Conservation (phyloP, 2,329 filamentous ascomycete species). For the Mycogone perniciosa region DNA sequence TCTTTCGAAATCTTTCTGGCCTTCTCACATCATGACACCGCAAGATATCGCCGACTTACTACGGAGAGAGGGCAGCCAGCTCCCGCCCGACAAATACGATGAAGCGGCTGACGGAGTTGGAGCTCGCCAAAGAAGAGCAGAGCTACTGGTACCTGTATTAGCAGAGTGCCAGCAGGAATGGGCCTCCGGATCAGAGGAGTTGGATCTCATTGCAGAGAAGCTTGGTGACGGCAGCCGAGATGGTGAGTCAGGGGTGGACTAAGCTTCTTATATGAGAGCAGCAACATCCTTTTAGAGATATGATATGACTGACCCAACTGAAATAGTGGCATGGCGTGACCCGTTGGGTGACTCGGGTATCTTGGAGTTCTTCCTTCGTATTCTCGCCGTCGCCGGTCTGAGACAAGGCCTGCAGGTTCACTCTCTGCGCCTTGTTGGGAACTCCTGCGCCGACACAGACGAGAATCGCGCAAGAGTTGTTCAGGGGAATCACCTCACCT, state of each 20-base stretch:
- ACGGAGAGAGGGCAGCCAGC: constrained; percentile 25
- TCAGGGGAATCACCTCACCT: constrained; percentile 38
- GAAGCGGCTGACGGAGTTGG: constrained; percentile 21
- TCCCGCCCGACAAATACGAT: constrained; percentile 21
- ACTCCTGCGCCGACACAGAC: constrained; percentile 58
- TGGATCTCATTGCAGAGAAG: constrained; percentile 44
- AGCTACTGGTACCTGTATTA: constrained; percentile 33
- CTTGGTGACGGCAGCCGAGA: constrained; percentile 51
- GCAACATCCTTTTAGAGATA: not conserved
- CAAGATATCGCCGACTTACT: constrained; percentile 34
- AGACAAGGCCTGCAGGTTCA: constrained; percentile 45
- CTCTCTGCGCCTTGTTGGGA: constrained; percentile 52
- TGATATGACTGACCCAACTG: not conserved
- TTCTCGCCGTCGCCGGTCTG: constrained; percentile 35
- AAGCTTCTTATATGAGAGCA: not conserved
- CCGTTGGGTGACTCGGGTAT: constrained; percentile 53
- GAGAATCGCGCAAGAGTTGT: constrained; percentile 53
- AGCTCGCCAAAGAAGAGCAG: constrained; percentile 19
- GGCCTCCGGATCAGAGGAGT: constrained; percentile 32
- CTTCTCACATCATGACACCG: constrained; percentile 20
- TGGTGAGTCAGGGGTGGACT: constrained; percentile 34
- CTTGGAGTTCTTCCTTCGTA: constrained; percentile 47
- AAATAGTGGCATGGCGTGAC: constrained; percentile 47
- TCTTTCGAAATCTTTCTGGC: not conserved
- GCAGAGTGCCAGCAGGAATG: constrained; percentile 34